Evolutionary conservation across 192 early-diverging fungal species (phyloP), one percentile per base, ranked within the genome.

Genomic region (Coemansia furcata): DNA sequence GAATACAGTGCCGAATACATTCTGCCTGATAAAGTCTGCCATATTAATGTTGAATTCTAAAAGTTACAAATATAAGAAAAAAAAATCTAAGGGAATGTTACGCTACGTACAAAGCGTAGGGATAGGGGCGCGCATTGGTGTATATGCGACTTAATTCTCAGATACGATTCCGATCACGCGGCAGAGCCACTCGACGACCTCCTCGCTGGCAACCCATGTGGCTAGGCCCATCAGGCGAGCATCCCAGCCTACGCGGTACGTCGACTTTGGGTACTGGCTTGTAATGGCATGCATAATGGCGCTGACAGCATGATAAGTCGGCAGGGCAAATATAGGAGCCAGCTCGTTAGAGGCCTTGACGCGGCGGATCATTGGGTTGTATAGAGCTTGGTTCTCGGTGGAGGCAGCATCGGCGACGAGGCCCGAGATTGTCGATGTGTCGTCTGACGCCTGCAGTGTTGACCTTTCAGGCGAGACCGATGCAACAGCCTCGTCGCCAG

Each of bases 1-100:
- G 60, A 92, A 93, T 21, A 91, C 87, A 23, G 91, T 94, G 72
- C 92, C 92, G 72, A 92, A 94, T 44, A 94, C 89, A 42, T 89
- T 88, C 29, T 89, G 84, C 63, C 90, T 88, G 44, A 89, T 83
- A 82, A 90, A 89, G 74, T 90, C 87, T 21, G 86, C 87, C 88
- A 91, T 89, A 37, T 26, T 32, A 58, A 36, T 17, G 26, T 36
- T 6, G 55, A 36, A 19, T 30, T 61, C 8, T 8, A 42, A 35
- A 1, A 38, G 21, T 2, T 7, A n/a, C 33, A 36, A 4, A 46
- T 33, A 35, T 29, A 4, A 58, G 33, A 32, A 15, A 9, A 19
- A 19, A 23, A 40, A 40, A 23, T 30, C 26, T 10, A 54, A 26
- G 30, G 29, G 21, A 46, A 11, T 8, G 23, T 32, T 49, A 26